Evolutionary conservation across 805 yeast species (phyloP).

Genomic region (Metschnikowia kofuensis): DNA sequence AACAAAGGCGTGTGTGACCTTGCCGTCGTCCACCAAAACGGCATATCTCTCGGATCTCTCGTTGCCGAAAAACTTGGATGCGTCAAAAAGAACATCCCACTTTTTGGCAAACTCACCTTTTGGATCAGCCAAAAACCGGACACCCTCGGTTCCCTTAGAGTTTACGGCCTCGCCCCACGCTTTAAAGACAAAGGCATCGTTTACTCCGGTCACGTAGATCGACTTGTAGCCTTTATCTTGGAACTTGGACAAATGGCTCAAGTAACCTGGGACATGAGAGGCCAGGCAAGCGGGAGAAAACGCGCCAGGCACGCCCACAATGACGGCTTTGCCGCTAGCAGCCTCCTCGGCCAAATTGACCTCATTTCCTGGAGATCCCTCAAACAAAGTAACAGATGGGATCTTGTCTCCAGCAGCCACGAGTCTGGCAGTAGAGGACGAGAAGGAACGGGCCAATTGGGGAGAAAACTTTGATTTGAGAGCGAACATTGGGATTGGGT

Average conservation of each 20-base stretch:
- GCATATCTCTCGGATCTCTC: constrained; percentile 75
- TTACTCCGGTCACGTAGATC: constrained; percentile 71
- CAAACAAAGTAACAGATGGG: constrained; percentile 56
- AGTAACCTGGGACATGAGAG: constrained; percentile 70
- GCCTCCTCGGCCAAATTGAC: constrained; percentile 52
- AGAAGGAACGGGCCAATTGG: constrained; percentile 19
- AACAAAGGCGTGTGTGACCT: constrained; percentile 59
- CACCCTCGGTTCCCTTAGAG: constrained; percentile 24
- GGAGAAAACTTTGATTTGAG: constrained; percentile 5
- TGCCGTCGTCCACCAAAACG: constrained; percentile 70
- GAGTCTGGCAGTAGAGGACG: constrained; percentile 18
- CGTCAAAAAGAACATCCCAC: constrained; percentile 71
- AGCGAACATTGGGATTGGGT: constrained; percentile 2
- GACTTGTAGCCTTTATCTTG: constrained; percentile 62
- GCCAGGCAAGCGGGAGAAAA: constrained; percentile 79
- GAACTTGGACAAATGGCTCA: constrained; percentile 50
- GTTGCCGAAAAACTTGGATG: constrained; percentile 72
- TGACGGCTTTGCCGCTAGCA: constrained; percentile 47
- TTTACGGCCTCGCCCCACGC: constrained; percentile 64
- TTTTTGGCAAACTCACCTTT: constrained; percentile 65
- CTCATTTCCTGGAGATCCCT: constrained; percentile 62
- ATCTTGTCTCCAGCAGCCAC: constrained; percentile 58
- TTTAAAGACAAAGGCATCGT: constrained; percentile 80
- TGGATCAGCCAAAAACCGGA: constrained; percentile 77
- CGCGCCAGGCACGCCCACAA: constrained; percentile 57